Evolutionary conservation across 2,329 filamentous ascomycete genomes (phyloP), one percentile per base, ranked within the genome.

Genomic region (Exophiala xenobiotica): DNA sequence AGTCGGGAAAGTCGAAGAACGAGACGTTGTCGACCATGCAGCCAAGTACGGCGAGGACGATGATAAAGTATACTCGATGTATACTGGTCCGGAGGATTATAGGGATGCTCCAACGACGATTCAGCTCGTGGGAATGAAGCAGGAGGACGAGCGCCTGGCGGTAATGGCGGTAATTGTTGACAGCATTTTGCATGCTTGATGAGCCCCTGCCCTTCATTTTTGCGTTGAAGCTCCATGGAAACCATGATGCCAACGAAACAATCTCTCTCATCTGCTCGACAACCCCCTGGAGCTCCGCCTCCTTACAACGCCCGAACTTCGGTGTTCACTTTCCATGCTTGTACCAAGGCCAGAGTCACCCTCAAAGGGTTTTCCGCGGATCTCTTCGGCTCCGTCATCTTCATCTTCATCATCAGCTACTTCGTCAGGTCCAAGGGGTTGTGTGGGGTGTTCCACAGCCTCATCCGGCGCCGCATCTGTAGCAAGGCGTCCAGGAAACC

Each of bases 271-370:
- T 23, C 23, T 41, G 39, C 38, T 47, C 16, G 29, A 14, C 9
- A 47, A 11, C 2, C 40, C 49, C 33, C 48, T 51, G 5, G 56
- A 57, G 39, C 57, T 61, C 23, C 56, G 40, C 46, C 54, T 51
- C 26, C 59, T 49, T 3, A 51, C 39, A 4, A 56, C 26, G 3
- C 49, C 49, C 9, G 45, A 33, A 11, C 35, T 45, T 14, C 48
- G 40, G 43, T 57, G 53, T 20, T 61, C 59, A 27, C 59, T 61
- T 42, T 74, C 71, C 49, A 70, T 52, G 18, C 79, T 81, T 20
- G 80, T 83, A 3, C 80, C 80, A 50, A 78, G 64, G 0, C 79
- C 79, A 14, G 73, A 77, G 59, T 78, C 76, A 6, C 68, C 60
- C 47, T 66, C 40, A 54, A 69, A 26, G 52, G 65, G 19, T 42